phyloP scores from a whole-genome alignment of 2,329 filamentous ascomycete species.

The Penicillium italicum region DNA sequence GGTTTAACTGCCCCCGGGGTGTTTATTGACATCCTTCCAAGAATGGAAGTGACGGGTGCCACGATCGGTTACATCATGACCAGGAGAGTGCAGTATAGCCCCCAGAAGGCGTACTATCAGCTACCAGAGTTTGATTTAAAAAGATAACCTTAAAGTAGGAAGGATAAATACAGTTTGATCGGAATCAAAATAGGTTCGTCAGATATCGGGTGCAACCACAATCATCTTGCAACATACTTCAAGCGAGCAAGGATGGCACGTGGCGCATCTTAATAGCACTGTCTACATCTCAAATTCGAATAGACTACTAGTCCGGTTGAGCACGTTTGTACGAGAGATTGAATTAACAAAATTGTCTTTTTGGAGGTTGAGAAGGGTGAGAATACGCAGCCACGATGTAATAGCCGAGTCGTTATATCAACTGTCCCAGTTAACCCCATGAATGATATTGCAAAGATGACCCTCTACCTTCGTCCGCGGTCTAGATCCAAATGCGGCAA shows the following conservation, averaged over 20 bases:
- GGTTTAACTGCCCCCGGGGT: neutral
- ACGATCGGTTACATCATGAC: neutral
- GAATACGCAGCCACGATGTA: too few species aligned
- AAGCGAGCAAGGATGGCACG: neutral
- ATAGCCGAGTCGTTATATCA: too few species aligned
- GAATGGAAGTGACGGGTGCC: neutral
- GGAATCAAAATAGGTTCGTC: neutral
- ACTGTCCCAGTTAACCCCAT: too few species aligned
- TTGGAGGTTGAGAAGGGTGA: too few species aligned
- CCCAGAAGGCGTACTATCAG: neutral
- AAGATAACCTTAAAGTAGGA: neutral
- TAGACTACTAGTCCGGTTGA: too few species aligned
- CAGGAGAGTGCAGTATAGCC: neutral
- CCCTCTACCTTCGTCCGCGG: slow-evolving; percentile 4
- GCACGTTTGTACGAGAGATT: too few species aligned
- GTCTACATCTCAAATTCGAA: too few species aligned
- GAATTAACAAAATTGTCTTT: too few species aligned
- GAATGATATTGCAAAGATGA: neutral
- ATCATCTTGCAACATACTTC: neutral
- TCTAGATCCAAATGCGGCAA: slow-evolving; percentile 13
- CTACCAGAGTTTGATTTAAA: too few species aligned
- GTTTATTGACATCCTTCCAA: neutral
- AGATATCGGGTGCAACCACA: neutral
- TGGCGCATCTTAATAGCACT: neutral
- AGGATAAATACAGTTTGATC: neutral